Conservation (phyloP, 345 rosid genomes). For the Murraya koenigii region DNA sequence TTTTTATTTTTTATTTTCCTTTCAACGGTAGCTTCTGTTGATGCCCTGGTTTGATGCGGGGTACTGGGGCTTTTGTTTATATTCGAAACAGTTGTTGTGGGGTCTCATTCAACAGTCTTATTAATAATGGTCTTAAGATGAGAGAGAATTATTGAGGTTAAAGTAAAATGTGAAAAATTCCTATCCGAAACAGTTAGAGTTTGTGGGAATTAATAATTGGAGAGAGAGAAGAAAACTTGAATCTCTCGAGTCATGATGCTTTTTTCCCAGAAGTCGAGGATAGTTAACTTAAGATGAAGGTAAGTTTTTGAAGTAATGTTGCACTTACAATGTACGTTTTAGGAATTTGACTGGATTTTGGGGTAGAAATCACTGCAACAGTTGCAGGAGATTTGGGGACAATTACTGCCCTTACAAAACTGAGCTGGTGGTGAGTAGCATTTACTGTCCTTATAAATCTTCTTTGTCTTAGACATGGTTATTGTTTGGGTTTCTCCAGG, state of each 20-base stretch:
- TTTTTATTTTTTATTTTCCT: conserved; percentile 1
- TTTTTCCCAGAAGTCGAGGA: neutral
- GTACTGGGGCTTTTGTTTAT: neutral
- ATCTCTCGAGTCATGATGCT: neutral
- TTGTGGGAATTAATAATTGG: conserved; percentile 19
- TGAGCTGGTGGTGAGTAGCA: conserved; percentile 11
- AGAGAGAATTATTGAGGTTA: conserved; percentile 30
- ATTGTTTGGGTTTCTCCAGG: neutral
- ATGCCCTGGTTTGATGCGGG: neutral
- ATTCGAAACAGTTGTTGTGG: conserved; percentile 15
- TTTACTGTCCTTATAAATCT: neutral
- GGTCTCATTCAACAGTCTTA: conserved; percentile 25
- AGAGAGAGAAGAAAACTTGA: conserved; percentile 17
- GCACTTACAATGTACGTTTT: neutral
- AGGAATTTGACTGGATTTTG: neutral
- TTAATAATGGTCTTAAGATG: conserved; percentile 9
- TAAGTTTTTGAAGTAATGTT: neutral
- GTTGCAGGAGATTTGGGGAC: conserved; percentile 16
- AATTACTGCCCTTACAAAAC: neutral
- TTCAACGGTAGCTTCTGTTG: neutral
- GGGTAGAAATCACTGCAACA: neutral
- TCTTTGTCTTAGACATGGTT: neutral
- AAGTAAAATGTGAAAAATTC: conserved; percentile 18
- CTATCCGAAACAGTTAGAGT: conserved; percentile 3
- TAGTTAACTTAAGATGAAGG: conserved; percentile 12